A percentile compares a stretch with the other conserved stretches of the same genome.
phyloP scores from a whole-genome alignment of 768 basidiomycete species.

The Xerocomellus amylosporus region DNA sequence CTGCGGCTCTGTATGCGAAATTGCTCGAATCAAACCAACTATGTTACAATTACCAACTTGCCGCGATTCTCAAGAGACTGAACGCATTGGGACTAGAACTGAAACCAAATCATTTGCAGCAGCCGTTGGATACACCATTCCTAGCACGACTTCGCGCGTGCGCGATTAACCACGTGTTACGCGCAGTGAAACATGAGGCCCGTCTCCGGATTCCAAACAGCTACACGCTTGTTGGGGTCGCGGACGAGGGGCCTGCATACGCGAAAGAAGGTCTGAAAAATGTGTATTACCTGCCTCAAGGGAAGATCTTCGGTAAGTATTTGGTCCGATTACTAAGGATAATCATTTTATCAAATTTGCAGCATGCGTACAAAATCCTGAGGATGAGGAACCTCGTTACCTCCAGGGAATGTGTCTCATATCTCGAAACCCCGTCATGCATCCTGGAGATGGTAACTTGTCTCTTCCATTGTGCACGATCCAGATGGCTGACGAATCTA shows the following conservation, averaged over 20 bases:
- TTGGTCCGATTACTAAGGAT: background rate
- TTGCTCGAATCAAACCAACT: conserved; percentile 51
- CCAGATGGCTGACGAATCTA: conserved; percentile 2
- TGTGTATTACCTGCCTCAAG: conserved; percentile 52
- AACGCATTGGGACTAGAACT: conserved; percentile 49
- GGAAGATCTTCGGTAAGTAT: conserved; percentile 63
- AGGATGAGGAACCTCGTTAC: conserved; percentile 49
- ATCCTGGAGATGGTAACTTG: conserved; percentile 67
- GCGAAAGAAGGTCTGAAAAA: conserved; percentile 44
- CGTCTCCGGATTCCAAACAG: conserved; percentile 69
- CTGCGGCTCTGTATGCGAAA: conserved; percentile 43
- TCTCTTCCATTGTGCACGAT: background rate
- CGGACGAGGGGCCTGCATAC: conserved; percentile 78
- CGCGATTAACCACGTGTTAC: conserved; percentile 60
- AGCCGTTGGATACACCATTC: conserved; percentile 54
- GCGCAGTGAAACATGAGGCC: conserved; percentile 73
- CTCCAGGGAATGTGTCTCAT: conserved; percentile 61
- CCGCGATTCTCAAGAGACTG: conserved; percentile 50
- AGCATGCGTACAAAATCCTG: conserved; percentile 61
- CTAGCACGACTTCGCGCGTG: conserved; percentile 55
- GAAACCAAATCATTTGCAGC: conserved; percentile 31
- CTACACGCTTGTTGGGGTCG: conserved; percentile 73
- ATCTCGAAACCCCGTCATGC: conserved; percentile 69
- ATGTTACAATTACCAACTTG: conserved; percentile 46
- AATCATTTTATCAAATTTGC: background rate